Percentiles rank a stretch among this genome's conserved stretches.
Evolutionary conservation across 2,329 filamentous ascomycete species (phyloP).

Genomic region (Pseudogymnoascus sp.): DNA sequence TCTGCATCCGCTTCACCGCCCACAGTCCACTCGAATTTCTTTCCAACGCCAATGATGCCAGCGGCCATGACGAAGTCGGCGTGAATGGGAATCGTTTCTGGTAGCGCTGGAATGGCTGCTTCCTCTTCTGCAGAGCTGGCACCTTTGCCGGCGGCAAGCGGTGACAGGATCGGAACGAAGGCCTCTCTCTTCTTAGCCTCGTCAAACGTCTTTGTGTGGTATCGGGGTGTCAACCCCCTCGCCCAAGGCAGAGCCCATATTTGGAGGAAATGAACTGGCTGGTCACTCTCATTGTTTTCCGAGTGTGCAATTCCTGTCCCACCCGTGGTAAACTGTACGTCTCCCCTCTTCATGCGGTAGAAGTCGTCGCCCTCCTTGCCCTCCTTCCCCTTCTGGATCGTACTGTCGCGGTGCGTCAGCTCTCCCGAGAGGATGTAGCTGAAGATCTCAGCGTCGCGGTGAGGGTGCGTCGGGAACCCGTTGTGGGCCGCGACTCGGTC

Average conservation of each 20-base stretch:
- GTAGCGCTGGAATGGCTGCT: conserved; percentile 51
- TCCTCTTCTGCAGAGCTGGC: conserved; percentile 57
- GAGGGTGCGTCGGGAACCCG: conserved; percentile 79
- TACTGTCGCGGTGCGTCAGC: conserved; percentile 79
- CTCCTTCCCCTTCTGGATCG: conserved; percentile 64
- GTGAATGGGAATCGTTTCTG: conserved; percentile 71
- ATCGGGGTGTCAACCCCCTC: conserved; percentile 61
- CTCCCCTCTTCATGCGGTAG: conserved; percentile 65
- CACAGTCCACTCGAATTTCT: conserved; percentile 63
- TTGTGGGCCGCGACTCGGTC: conserved; percentile 67
- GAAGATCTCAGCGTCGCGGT: conserved; percentile 86
- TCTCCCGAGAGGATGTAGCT: conserved; percentile 79
- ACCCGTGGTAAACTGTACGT: conserved; percentile 87
- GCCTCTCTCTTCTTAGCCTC: conserved; percentile 65
- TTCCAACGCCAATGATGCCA: conserved; percentile 59
- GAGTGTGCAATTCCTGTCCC: conserved; percentile 73
- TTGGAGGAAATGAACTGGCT: conserved; percentile 75
- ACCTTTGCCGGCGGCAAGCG: conserved; percentile 57
- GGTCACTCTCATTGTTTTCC: conserved; percentile 69
- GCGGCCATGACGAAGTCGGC: conserved; percentile 80
- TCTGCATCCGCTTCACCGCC: conserved; percentile 40
- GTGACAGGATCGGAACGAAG: conserved; percentile 70
- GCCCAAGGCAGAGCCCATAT: conserved; percentile 83
- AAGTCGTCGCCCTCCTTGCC: conserved; percentile 53
- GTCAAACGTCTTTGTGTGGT: conserved; percentile 65